phyloP scores from a whole-genome alignment of 352 stramenopile species.

The Globisporangium uncinulatum region DNA sequence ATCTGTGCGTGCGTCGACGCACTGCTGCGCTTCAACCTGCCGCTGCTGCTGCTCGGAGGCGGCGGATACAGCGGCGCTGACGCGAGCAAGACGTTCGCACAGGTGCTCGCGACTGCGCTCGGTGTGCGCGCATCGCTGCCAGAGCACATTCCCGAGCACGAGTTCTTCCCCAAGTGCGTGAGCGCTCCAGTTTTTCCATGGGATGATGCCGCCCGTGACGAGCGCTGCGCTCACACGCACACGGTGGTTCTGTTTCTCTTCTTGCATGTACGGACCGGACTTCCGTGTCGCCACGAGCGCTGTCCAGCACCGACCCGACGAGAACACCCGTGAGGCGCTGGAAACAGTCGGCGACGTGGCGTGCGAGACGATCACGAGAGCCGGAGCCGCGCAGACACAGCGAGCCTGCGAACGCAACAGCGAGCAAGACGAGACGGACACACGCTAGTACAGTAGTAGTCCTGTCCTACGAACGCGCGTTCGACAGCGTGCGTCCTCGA shows the following conservation, averaged over 20 bases:
- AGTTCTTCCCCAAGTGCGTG: conserved; percentile 47
- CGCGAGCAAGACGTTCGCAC: conserved; percentile 40
- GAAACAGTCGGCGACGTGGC: background rate
- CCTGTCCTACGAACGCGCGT: background rate
- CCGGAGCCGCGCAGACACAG: conserved; percentile 5
- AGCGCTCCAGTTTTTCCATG: background rate
- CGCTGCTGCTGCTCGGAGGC: conserved; percentile 52
- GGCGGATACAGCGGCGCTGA: conserved; percentile 67
- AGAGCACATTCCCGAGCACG: conserved; percentile 41
- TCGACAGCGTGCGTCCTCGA: background rate
- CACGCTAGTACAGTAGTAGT: no score
- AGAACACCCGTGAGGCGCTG: conserved; percentile 3
- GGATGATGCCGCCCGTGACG: no score
- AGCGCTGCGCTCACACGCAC: no score
- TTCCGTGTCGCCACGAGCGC: conserved; percentile 6
- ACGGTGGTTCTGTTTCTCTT: background rate
- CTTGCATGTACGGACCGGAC: conserved; percentile 8
- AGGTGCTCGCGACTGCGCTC: conserved; percentile 42
- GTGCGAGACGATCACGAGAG: conserved; percentile 9
- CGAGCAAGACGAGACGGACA: no score
- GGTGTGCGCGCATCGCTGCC: conserved; percentile 17
- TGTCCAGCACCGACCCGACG: conserved; percentile 8
- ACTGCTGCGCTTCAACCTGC: conserved; percentile 23
- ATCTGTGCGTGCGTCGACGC: conserved; percentile 29
- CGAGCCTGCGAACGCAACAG: no score